phyloP scores from a whole-genome alignment of 306 rosid genomes.

The Bauhinia variegata region DNA sequence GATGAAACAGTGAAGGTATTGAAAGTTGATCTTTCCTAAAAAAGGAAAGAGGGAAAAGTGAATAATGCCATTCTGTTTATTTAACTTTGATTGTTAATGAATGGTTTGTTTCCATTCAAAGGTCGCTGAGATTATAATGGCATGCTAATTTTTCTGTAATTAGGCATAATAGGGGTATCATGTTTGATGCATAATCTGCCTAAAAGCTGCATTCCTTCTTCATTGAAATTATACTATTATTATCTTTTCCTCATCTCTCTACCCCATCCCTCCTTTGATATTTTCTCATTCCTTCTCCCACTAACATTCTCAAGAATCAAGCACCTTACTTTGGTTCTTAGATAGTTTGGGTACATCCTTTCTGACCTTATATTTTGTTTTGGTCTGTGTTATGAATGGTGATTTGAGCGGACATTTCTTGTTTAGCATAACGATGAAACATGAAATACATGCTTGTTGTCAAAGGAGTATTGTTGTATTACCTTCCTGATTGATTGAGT shows the following conservation, averaged over 20 bases:
- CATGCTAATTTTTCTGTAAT: constrained; percentile 26
- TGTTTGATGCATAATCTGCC: no score
- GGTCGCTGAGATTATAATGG: not conserved
- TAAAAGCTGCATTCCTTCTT: no score
- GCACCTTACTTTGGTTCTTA: no score
- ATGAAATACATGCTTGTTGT: constrained; percentile 16
- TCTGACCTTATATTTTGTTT: no score
- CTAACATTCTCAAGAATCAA: no score
- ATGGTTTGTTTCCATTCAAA: constrained; percentile 19
- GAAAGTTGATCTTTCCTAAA: constrained; percentile 6
- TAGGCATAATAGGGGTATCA: not conserved
- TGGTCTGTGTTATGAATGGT: constrained; percentile 12
- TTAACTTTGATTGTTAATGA: constrained; percentile 23
- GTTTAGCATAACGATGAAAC: not conserved
- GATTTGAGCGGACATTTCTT: not conserved
- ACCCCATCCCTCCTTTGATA: no score
- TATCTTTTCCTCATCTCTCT: no score
- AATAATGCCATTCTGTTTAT: not conserved
- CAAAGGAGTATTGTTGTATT: constrained; percentile 5
- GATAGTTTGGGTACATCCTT: no score
- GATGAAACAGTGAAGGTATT: constrained; percentile 89
- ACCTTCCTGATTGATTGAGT: constrained; percentile 21
- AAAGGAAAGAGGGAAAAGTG: constrained; percentile 6
- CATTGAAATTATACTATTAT: no score
- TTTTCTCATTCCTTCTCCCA: no score